Base-by-base conservation (phyloP, 2,329 filamentous ascomycete genomes). In the Cordyceps tenuipes region DNA sequence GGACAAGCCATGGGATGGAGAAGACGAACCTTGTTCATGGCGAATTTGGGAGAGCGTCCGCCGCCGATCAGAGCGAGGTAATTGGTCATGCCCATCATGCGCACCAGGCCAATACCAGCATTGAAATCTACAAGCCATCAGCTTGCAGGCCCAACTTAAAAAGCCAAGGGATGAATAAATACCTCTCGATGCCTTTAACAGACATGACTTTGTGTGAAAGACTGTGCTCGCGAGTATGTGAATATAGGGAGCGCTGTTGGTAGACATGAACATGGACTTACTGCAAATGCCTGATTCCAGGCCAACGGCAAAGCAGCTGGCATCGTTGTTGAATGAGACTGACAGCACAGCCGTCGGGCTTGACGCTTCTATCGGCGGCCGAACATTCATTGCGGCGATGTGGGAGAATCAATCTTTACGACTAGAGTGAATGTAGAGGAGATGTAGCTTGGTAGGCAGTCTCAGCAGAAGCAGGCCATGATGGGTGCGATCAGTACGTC, bases 31-130 rank as follows among this genome's bases (percentile, higher is more conserved):
- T 95, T 96, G 74, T 92, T 95, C 70, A 88, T 88, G 15, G 91
- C 86, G 67, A 91, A 94, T 69, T 93, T 93, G 57, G 92, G 91
- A 62, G 86, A 85, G 67, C 83, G 88, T 53, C 94, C 91, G 66
- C 93, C 93, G 64, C 92, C 92, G 59, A 97, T 91, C 10, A 97
- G 81, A 31, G 90, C 93, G 41, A 97, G 80, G 71, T 92, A 96
- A 75, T 93, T 92, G 57, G 90, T 86, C 66, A 86, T 88, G 49
- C 89, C 89, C 71, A 96, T 86, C 89, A 96, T 94, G 72, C 91
- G 87, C 29, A 88, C 89, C 46, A 90, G 79, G 46, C 88, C 90
- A 64, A 96, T 85, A 51, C 91, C 91, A 19, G 88, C 90, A 70
- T 89, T 89, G 76, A 91, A 90, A 67, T 89, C 87, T 88, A 63